Evolutionary conservation across 2,329 filamentous ascomycete genomes (phyloP).

Genomic region (Cordyceps pruinosa): DNA sequence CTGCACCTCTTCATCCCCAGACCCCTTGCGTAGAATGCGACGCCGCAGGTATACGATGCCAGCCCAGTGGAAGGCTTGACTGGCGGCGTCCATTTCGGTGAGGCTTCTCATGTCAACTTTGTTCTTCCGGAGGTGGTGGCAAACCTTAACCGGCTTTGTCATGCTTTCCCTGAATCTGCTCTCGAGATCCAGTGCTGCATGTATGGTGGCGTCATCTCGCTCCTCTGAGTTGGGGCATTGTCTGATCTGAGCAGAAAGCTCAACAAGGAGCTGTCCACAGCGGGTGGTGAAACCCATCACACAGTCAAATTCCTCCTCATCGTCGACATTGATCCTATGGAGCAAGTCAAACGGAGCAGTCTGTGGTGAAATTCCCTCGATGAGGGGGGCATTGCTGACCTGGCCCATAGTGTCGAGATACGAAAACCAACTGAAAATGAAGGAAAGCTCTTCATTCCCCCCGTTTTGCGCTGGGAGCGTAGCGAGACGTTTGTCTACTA

Average conservation of each 20-base stretch:
- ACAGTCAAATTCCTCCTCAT: slow-evolving; percentile 65
- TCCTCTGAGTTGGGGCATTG: background rate
- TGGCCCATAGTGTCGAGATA: slow-evolving; percentile 76
- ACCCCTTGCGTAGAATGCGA: slow-evolving; percentile 58
- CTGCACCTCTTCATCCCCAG: slow-evolving; percentile 54
- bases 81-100: slow-evolving; percentile 62
- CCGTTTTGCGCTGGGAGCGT: slow-evolving; percentile 33
- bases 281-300: slow-evolving; percentile 53
- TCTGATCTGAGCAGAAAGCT: slow-evolving; percentile 1
- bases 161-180: slow-evolving; percentile 54
- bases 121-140: slow-evolving; percentile 39
- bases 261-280: slow-evolving; percentile 70
- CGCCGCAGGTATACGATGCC: slow-evolving; percentile 70
- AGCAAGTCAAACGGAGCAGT: slow-evolving; percentile 1
- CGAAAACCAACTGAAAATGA: slow-evolving; percentile 75
- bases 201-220: slow-evolving; percentile 19
- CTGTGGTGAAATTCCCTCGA: background rate
- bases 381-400: slow-evolving; percentile 49
- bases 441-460: slow-evolving; percentile 58
- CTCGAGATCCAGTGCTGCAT: slow-evolving; percentile 51
- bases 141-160: slow-evolving; percentile 34
- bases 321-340: background rate
- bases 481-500: slow-evolving; percentile 58
- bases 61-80: slow-evolving; percentile 74
- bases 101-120: slow-evolving; percentile 49